Percentiles rank a stretch among this genome's conserved stretches.
These are phyloP conservation scores for Schizochytrium sp. DNA, from an alignment of 108 stramenopile genomes.

Conservation along the genomic window DNA sequence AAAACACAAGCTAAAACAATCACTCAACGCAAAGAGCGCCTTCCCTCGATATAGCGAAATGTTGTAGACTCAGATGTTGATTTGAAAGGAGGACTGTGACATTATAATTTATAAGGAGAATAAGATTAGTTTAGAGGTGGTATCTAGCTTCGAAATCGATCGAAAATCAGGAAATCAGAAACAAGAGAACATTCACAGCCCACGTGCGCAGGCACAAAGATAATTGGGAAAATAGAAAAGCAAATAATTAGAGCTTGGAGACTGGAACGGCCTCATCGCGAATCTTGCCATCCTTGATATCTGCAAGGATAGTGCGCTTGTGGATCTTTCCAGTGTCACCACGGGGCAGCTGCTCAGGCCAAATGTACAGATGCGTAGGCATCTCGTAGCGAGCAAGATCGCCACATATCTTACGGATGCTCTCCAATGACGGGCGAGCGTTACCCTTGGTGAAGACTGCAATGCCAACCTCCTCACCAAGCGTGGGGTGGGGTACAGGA, in stretches of 20 bases:
- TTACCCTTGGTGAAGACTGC: conserved; percentile 1
- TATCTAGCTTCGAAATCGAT: no score
- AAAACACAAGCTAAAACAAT: no score
- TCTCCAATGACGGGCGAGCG: conserved; percentile 25
- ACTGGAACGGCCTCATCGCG: conserved; percentile 73
- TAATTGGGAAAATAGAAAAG: no score
- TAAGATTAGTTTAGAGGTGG: no score
- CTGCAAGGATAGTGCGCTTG: conserved; percentile 77
- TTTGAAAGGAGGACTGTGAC: no score
- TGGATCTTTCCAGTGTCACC: conserved; percentile 53
- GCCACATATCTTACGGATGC: neutral
- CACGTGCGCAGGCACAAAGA: no score
- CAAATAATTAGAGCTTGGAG: neutral
- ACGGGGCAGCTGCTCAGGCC: conserved; percentile 20
- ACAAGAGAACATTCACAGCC: no score
- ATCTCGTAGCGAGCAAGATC: conserved; percentile 16
- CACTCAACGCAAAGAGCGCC: no score
- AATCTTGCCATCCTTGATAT: conserved; percentile 90
- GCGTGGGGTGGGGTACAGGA: conserved; percentile 9
- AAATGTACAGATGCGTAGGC: conserved; percentile 12
- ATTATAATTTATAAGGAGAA: no score
- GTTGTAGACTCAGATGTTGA: no score
- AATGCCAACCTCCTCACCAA: conserved; percentile 56
- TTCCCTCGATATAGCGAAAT: no score
- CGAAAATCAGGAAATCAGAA: no score